Percentiles rank a stretch among this genome's conserved stretches.
Evolutionary conservation across 2,329 filamentous ascomycete genomes (phyloP).

Genomic region (Alternaria sp.): DNA sequence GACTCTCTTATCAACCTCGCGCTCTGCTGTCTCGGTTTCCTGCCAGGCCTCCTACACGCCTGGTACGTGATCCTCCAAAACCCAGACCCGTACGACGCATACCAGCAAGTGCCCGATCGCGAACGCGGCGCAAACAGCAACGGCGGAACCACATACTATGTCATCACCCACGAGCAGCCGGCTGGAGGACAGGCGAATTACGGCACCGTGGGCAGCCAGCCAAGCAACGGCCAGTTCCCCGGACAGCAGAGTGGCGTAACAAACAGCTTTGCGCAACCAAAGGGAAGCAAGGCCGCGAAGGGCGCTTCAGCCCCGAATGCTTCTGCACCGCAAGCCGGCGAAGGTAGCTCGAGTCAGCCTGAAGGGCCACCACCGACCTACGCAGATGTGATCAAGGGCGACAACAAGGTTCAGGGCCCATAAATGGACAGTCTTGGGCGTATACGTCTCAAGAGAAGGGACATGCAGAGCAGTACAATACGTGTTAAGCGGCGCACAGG

Average conservation of each 20-base stretch:
- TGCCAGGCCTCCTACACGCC: constrained; percentile 89
- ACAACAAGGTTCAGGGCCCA: constrained; percentile 80
- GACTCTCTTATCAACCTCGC: constrained; percentile 96
- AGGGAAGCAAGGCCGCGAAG: constrained; percentile 23
- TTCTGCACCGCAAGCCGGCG: constrained; percentile 22
- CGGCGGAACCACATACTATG: constrained; percentile 34
- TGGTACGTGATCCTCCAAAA: constrained; percentile 98
- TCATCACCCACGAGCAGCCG: constrained; percentile 43
- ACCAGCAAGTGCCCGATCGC: constrained; percentile 66
- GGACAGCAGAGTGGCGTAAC: constrained; percentile 46
- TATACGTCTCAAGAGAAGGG: neutral
- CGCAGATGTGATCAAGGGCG: constrained; percentile 85
- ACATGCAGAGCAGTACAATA: neutral
- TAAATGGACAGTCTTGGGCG: constrained; percentile 10
- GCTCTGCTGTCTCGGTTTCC: constrained; percentile 66
- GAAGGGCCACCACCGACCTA: constrained; percentile 77
- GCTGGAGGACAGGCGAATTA: constrained; percentile 49
- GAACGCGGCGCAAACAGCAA: constrained; percentile 51
- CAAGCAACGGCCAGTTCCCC: constrained; percentile 51
- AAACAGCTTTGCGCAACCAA: constrained; percentile 39
- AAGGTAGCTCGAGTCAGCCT: constrained; percentile 37
- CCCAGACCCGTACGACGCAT: constrained; percentile 70
- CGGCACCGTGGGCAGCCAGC: constrained; percentile 50
- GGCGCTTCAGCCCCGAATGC: constrained; percentile 17
- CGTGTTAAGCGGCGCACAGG: neutral